Evolutionary conservation across 805 yeast species (phyloP), one percentile per base, ranked within the genome.

Genomic region (Pichia nanzhaoensis): DNA sequence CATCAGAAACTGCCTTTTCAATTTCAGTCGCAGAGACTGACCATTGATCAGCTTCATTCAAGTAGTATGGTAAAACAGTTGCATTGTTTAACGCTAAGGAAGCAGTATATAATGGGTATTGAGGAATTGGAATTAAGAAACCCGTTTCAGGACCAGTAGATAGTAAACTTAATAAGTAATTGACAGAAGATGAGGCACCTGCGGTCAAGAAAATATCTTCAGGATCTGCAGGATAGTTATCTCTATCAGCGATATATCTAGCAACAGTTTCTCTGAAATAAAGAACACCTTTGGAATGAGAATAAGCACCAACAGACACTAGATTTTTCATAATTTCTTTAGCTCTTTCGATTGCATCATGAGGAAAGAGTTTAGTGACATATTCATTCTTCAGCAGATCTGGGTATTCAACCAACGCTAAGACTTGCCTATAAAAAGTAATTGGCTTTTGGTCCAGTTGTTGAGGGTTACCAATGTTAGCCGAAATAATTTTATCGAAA

Each of bases 401-500:
- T 1, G 99, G 98, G 62, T 86, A 84, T 66, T 93, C 96, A 55
- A 91, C 67, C 37, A 90, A 64, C 0, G 97, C 78, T 48, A 91
- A 69, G 4, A 90, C 95, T 61, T 90, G 95, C 56, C 99, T 77
- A 66, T 88, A 90, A 70, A 93, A 93, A n/a, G 95, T 86, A 55
- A 93, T 71, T 1, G 99, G 99, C 57, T 81, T 75, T 65, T 93
- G 99, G 55, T 88, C 91, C 60, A 93, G 73, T 63, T 91, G 98
- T 66, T 93, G 99, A 2, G 99, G 99, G 62, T 93, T 93, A 27
- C 99, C 99, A 51, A 93, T 93, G 62, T 93, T 93, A 51, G 96
- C 93, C 57, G 79, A 82, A 60, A 95, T 84, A 56, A 93, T 85
- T 49, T 75, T 69, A 36, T 75, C 66, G 60, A 89, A 93, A 1